Conservation (phyloP, 1,139 yeast genomes). For the Debaryomyces sp. region DNA sequence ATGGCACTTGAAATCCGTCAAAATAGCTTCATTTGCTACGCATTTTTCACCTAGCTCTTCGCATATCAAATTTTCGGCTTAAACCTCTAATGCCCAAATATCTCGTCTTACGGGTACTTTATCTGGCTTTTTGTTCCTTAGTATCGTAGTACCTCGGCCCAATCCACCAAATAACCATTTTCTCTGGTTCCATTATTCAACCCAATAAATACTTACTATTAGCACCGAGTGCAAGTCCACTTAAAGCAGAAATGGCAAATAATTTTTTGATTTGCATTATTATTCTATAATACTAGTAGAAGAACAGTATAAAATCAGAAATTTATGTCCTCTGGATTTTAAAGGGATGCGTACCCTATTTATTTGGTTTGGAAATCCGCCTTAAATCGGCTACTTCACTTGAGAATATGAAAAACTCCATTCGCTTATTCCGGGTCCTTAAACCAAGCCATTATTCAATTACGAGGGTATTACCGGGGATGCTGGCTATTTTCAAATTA, state of each 20-base stretch:
- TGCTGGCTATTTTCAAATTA: constrained; percentile 1
- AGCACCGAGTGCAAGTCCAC: constrained; percentile 50
- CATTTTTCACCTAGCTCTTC: background rate
- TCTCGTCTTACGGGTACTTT: too few relatives aligned
- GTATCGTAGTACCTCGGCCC: background rate
- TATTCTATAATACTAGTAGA: background rate
- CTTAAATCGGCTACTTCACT: background rate
- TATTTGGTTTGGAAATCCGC: constrained; percentile 7
- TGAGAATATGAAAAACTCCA: background rate
- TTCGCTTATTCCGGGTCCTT: constrained; percentile 1
- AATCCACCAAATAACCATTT: background rate
- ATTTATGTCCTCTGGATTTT: background rate
- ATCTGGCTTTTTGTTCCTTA: background rate
- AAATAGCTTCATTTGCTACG: background rate
- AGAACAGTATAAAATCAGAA: background rate
- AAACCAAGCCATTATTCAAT: constrained; percentile 4
- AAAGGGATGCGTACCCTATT: constrained; percentile 5
- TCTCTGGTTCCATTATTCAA: background rate
- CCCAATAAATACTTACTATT: constrained; percentile 45
- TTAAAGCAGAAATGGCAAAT: constrained; percentile 47
- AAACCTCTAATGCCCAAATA: background rate
- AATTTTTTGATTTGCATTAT: constrained; percentile 55
- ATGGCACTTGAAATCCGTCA: background rate
- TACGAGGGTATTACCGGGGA: constrained; percentile 4
- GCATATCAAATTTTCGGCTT: background rate